These are phyloP conservation scores for Cornus controversa DNA, from an alignment of 148 eudicot genomes.

Conservation along the genomic window DNA sequence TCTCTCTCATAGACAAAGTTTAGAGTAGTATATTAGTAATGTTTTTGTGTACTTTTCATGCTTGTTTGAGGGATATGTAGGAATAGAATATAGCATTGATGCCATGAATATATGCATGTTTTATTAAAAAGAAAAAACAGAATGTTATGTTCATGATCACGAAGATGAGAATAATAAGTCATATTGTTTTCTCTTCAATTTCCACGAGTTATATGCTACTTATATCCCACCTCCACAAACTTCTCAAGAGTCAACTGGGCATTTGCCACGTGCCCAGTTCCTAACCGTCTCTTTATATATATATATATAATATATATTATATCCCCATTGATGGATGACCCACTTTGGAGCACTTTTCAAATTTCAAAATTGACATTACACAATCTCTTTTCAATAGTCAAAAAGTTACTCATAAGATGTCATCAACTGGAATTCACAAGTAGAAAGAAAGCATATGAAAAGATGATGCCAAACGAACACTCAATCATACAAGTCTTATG, in stretches of 20 bases:
- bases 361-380: neutral
- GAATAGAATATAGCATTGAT: neutral
- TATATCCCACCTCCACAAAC: neutral
- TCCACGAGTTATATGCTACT: too few relatives aligned
- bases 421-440: neutral
- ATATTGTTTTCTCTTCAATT: neutral
- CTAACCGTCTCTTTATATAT: too few relatives aligned
- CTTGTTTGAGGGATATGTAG: neutral
- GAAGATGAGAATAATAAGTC: neutral
- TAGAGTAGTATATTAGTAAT: too few relatives aligned
- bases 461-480: neutral
- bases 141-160: neutral
- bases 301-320: too few relatives aligned
- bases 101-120: neutral
- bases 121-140: neutral
- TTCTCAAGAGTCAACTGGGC: neutral
- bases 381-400: neutral
- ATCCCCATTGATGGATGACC: neutral
- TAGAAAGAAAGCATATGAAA: neutral
- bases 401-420: neutral
- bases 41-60: too few relatives aligned
- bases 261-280: neutral
- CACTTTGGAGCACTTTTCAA: neutral
- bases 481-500: slow-evolving; percentile 3
- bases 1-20: too few relatives aligned